Conservation (phyloP, 1,284 basidiomycete species). For the Gastroboletus turbinatus region DNA sequence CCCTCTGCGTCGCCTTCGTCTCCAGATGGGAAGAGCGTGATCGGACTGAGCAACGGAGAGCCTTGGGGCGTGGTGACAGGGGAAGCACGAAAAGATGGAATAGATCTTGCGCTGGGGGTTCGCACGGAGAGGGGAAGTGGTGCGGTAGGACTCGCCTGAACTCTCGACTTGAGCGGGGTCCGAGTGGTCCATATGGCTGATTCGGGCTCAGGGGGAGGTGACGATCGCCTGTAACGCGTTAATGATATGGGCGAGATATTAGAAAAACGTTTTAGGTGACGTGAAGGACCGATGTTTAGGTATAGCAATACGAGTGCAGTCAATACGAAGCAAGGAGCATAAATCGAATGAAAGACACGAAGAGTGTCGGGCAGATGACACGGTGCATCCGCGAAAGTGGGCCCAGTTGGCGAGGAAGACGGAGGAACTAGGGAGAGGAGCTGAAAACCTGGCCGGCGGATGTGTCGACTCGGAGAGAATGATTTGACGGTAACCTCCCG, state of each 20-base stretch:
- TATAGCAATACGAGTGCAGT: conserved; percentile 29
- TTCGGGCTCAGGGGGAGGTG: conserved; percentile 25
- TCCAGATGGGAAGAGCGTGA: conserved; percentile 32
- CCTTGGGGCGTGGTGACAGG: conserved; percentile 25
- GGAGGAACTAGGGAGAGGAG: conserved; percentile 70
- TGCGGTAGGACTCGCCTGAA: conserved; percentile 22
- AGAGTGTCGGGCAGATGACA: conserved; percentile 74
- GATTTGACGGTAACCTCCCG: conserved; percentile 81
- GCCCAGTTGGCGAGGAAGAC: conserved; percentile 11
- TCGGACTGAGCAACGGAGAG: conserved; percentile 35
- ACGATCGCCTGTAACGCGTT: conserved; percentile 3
- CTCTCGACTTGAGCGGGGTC: conserved; percentile 20
- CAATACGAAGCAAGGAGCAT: conserved; percentile 39
- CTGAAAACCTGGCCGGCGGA: conserved; percentile 81
- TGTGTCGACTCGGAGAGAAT: conserved; percentile 76
- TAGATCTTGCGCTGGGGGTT: conserved; percentile 16
- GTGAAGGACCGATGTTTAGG: conserved; percentile 29
- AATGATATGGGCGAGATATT: conserved; percentile 22
- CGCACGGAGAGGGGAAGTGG: conserved; percentile 27
- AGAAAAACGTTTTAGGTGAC: conserved; percentile 14
- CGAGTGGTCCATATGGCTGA: conserved; percentile 36
- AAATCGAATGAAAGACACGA: conserved; percentile 59
- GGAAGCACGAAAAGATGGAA: conserved; percentile 29
- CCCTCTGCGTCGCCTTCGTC: conserved; percentile 29
- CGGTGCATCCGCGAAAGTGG: conserved; percentile 43